Percentiles rank a stretch among this genome's conserved stretches.
Evolutionary conservation across 192 early-diverging fungal genomes (phyloP).

Genomic region (Funneliformis geosporum): DNA sequence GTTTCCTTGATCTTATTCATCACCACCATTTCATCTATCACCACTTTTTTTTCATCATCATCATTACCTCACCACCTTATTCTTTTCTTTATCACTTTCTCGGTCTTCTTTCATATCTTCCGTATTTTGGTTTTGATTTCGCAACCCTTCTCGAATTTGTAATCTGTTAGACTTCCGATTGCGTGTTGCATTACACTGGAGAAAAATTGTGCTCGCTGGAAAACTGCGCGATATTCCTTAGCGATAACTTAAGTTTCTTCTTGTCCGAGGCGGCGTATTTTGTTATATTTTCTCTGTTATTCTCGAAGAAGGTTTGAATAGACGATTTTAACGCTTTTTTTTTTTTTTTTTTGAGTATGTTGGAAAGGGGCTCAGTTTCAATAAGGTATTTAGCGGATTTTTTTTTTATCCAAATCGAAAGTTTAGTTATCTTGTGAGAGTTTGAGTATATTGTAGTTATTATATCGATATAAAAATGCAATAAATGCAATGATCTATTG

Average conservation of each 20-base stretch:
- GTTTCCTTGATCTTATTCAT: too few species aligned
- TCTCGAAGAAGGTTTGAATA: not conserved
- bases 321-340: slow-evolving; percentile 27
- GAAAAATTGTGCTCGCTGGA: slow-evolving; percentile 24
- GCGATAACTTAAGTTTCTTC: slow-evolving; percentile 22
- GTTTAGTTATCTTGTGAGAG: slow-evolving; percentile 17
- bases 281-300: slow-evolving; percentile 11
- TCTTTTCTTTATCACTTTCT: not conserved
- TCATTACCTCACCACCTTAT: not conserved
- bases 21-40: too few species aligned
- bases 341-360: not conserved
- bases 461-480: too few species aligned
- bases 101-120: slow-evolving; percentile 26
- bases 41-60: slow-evolving; percentile 25
- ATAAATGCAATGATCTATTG: too few species aligned
- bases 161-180: slow-evolving; percentile 26
- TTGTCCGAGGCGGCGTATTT: slow-evolving; percentile 7
- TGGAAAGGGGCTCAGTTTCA: slow-evolving; percentile 11
- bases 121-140: slow-evolving; percentile 1
- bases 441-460: not conserved
- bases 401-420: slow-evolving; percentile 23
- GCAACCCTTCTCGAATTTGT: slow-evolving; percentile 7
- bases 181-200: slow-evolving; percentile 27
- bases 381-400: slow-evolving; percentile 6
- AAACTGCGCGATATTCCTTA: slow-evolving; percentile 16